A percentile compares a stretch with the other conserved stretches of the same genome.
phyloP scores from a whole-genome alignment of 176 grass and related monocot species.

The Oropetium thomaeum region DNA sequence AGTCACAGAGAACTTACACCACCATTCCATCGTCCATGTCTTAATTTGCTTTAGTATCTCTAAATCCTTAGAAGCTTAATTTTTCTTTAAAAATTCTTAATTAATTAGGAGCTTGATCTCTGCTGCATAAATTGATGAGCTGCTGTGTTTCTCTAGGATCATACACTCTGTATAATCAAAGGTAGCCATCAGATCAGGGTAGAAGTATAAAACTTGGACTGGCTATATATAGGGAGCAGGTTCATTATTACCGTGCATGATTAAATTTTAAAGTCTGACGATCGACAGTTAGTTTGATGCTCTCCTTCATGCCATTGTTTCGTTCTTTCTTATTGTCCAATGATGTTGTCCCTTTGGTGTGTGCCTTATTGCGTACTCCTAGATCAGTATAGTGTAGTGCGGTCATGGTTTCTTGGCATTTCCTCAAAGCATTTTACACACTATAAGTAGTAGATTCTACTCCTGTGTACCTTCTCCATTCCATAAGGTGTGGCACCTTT shows the following conservation, averaged over 20 bases:
- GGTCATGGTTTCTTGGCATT: conserved; percentile 28
- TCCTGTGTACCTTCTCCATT: conserved; percentile 30
- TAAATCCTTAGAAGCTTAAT: conserved; percentile 36
- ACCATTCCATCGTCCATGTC: conserved; percentile 10
- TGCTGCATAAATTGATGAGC: conserved; percentile 53
- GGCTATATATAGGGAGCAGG: conserved; percentile 14
- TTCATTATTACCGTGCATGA: conserved; percentile 26
- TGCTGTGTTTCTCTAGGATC: conserved; percentile 23
- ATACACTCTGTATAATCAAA: background rate
- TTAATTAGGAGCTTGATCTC: conserved; percentile 15
- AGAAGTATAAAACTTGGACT: conserved; percentile 18
- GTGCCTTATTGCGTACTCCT: background rate
- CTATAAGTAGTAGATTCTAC: conserved; percentile 8
- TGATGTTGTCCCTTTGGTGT: conserved; percentile 13
- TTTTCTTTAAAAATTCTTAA: too few relatives aligned
- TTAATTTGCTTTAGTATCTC: conserved; percentile 18
- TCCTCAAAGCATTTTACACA: background rate
- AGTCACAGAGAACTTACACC: background rate
- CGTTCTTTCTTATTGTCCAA: conserved; percentile 3
- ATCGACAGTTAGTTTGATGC: conserved; percentile 35
- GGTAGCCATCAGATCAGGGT: conserved; percentile 16
- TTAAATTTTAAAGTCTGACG: conserved; percentile 36
- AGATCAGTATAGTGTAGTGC: background rate
- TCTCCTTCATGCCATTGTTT: background rate
- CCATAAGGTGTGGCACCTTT: conserved; percentile 39